phyloP scores from a whole-genome alignment of 23 red algal genomes.

The Chondrus crispus region DNA sequence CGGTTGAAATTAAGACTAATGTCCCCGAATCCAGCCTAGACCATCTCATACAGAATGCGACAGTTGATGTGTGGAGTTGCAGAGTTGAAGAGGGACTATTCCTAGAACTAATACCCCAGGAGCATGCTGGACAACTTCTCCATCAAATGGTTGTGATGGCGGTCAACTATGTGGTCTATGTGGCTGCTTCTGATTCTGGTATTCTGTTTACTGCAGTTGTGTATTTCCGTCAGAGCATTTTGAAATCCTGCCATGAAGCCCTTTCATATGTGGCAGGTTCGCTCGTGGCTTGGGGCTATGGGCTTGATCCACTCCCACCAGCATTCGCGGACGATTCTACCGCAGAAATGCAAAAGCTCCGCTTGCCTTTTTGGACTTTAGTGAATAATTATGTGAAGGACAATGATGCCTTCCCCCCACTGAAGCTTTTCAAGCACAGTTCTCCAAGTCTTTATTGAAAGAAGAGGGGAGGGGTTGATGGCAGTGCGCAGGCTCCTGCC shows the following conservation, averaged over 20 bases:
- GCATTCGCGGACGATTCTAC: neutral
- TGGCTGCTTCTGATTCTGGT: neutral
- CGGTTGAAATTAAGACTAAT: constrained; percentile 29
- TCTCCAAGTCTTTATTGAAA: no score
- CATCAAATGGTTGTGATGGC: constrained; percentile 8
- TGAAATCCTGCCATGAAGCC: neutral
- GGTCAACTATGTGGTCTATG: neutral
- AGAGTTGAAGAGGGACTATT: neutral
- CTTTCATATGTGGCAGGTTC: neutral
- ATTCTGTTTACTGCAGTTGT: neutral
- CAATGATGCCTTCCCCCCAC: neutral
- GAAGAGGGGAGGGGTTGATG: no score
- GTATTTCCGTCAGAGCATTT: neutral
- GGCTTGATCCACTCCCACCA: neutral
- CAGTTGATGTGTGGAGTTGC: neutral
- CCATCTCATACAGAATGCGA: neutral
- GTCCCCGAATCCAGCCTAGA: neutral
- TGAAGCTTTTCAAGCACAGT: no score
- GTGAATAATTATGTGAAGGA: neutral
- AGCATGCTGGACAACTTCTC: constrained; percentile 20
- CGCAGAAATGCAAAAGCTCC: neutral
- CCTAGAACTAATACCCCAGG: neutral
- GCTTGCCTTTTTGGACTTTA: neutral
- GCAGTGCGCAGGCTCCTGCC: no score
- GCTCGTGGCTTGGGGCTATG: neutral